These are phyloP conservation scores for Tinospora cordifolia DNA, from an alignment of 164 flowering plant genomes.

Conservation along the genomic window DNA sequence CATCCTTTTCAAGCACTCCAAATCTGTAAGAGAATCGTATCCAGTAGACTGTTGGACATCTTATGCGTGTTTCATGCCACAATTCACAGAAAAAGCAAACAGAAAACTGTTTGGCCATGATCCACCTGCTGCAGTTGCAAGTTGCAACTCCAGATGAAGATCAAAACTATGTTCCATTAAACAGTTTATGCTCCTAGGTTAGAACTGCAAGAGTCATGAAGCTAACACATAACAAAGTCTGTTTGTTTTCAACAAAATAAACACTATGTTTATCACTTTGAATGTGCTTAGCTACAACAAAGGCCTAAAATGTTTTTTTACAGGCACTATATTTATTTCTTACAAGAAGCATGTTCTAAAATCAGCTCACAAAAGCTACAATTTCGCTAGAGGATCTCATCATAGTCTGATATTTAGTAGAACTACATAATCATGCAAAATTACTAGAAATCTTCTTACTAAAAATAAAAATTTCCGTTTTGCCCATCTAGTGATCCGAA, in stretches of 20 bases:
- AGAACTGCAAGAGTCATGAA: neutral
- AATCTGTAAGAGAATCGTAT: too few relatives aligned
- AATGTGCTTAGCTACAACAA: neutral
- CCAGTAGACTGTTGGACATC: too few relatives aligned
- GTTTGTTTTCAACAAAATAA: neutral
- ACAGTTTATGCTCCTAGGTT: neutral
- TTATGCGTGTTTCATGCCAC: too few relatives aligned
- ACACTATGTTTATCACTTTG: neutral
- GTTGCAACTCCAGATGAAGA: too few relatives aligned
- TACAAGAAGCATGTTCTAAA: neutral
- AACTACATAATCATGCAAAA: neutral
- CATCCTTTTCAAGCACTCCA: too few relatives aligned
- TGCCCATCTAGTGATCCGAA: neutral
- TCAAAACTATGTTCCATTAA: neutral
- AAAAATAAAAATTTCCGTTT: neutral
- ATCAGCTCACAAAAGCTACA: neutral
- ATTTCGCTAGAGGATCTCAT: neutral
- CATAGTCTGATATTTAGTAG: conserved; percentile 1
- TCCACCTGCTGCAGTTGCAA: too few relatives aligned
- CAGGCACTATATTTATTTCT: too few relatives aligned
- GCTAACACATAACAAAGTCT: neutral
- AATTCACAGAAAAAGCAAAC: too few relatives aligned
- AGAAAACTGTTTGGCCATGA: too few relatives aligned
- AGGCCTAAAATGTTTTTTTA: neutral
- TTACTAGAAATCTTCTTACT: neutral